Conservation (phyloP, 192 early-diverging fungal genomes). For the Backusella liffmaniae region DNA sequence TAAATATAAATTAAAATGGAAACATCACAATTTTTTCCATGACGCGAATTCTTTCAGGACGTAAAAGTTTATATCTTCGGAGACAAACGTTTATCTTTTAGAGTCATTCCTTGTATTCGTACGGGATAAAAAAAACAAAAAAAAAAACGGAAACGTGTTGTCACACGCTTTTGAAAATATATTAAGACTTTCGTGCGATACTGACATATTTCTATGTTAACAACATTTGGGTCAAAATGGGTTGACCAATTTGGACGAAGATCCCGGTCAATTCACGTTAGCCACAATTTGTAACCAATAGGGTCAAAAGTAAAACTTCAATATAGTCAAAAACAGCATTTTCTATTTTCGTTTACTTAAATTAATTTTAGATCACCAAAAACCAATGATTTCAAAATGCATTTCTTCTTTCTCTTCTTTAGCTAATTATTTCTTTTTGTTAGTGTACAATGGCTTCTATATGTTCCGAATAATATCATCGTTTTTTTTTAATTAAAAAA, state of each 20-base stretch:
- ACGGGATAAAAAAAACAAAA: background rate
- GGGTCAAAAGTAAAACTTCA: background rate
- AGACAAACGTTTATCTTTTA: background rate
- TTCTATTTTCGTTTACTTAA: background rate
- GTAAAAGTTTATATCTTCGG: background rate
- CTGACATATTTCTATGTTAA: background rate
- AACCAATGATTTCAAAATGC: background rate
- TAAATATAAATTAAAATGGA: slow-evolving; percentile 6
- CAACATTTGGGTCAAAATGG: background rate
- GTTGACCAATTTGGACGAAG: background rate
- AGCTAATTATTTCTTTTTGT: background rate
- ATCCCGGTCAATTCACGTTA: background rate
- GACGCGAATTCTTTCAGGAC: background rate
- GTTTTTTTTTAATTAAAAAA: background rate
- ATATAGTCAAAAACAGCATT: background rate
- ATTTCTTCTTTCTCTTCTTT: background rate
- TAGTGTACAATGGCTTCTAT: background rate
- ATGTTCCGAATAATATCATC: background rate
- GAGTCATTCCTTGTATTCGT: background rate
- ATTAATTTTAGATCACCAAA: no score
- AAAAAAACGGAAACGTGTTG: background rate
- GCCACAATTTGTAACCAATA: background rate
- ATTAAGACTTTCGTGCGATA: background rate
- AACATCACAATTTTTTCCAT: background rate
- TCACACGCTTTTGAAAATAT: background rate